Conservation (phyloP, 768 basidiomycete genomes). For the Fomitopsis serialis region DNA sequence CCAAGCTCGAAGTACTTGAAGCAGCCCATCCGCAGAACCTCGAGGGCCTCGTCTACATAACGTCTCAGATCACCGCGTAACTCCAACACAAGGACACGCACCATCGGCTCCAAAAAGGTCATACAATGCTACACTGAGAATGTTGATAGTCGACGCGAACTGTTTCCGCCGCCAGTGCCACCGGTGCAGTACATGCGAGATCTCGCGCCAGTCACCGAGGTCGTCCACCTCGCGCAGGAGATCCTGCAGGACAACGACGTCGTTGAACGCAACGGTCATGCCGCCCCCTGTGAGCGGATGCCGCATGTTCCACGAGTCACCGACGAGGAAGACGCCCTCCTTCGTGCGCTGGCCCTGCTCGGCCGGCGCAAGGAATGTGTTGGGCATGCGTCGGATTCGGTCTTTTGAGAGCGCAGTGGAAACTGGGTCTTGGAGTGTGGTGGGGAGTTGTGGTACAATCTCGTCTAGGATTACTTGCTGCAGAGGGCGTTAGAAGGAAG, state of each 20-base stretch:
- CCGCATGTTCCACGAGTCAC: conserved; percentile 99
- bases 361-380: conserved; percentile 83
- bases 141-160: conserved; percentile 83
- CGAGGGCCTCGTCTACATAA: conserved; percentile 50
- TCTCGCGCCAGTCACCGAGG: conserved; percentile 43
- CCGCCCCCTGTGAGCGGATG: conserved; percentile 97
- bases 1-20: conserved; percentile 97
- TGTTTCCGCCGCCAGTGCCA: conserved; percentile 91
- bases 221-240: conserved; percentile 45
- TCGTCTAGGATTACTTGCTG: conserved; percentile 67
- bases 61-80: not conserved
- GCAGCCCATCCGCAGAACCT: conserved; percentile 73
- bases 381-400: conserved; percentile 89
- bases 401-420: conserved; percentile 67
- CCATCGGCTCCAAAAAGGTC: conserved; percentile 93
- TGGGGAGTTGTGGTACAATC: conserved; percentile 79
- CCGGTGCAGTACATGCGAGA: conserved; percentile 47
- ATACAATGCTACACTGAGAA: conserved; percentile 88
- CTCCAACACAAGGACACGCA: conserved; percentile 31
- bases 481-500: not conserved
- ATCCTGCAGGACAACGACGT: conserved; percentile 69
- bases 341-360: conserved; percentile 50
- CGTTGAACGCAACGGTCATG: conserved; percentile 93
- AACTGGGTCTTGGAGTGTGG: conserved; percentile 60
- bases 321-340: conserved; percentile 77